phyloP scores from a whole-genome alignment of 305 asterid genomes.

The Rubia balearica region DNA sequence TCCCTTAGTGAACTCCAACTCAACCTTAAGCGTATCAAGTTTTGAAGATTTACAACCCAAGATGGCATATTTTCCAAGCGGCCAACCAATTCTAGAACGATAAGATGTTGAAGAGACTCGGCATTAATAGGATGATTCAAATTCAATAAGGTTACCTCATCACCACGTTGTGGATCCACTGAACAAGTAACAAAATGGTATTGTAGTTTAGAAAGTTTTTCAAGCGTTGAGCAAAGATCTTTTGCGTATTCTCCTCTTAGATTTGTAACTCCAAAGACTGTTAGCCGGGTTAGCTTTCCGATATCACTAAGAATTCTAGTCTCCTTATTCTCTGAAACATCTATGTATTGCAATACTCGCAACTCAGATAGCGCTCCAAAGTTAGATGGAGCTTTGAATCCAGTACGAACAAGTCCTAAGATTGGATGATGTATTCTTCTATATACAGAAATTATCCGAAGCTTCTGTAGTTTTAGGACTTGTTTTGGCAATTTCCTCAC shows the following conservation, averaged over 20 bases:
- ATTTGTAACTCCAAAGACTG: neutral
- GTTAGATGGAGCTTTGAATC: neutral
- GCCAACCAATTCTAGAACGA: neutral
- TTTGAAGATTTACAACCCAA: constrained; percentile 18
- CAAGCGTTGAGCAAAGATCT: constrained; percentile 8
- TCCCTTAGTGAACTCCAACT: neutral
- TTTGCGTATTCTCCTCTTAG: constrained; percentile 11
- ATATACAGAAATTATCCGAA: neutral
- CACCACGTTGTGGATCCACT: neutral
- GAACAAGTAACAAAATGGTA: neutral
- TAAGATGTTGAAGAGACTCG: constrained; percentile 2
- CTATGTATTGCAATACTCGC: neutral
- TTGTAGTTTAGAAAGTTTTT: constrained; percentile 3
- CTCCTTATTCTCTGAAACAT: neutral
- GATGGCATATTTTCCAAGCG: constrained; percentile 17
- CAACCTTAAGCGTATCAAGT: neutral
- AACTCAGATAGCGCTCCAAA: neutral
- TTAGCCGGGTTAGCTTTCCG: constrained; percentile 4
- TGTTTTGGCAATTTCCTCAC: neutral
- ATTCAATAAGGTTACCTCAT: constrained; percentile 6
- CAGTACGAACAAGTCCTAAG: neutral
- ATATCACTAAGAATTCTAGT: constrained; percentile 3
- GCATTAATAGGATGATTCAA: constrained; percentile 3
- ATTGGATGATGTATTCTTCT: too few relatives aligned
- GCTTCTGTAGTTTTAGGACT: neutral